Conservation (phyloP, 768 basidiomycete genomes). For the Naganishia kalamii region DNA sequence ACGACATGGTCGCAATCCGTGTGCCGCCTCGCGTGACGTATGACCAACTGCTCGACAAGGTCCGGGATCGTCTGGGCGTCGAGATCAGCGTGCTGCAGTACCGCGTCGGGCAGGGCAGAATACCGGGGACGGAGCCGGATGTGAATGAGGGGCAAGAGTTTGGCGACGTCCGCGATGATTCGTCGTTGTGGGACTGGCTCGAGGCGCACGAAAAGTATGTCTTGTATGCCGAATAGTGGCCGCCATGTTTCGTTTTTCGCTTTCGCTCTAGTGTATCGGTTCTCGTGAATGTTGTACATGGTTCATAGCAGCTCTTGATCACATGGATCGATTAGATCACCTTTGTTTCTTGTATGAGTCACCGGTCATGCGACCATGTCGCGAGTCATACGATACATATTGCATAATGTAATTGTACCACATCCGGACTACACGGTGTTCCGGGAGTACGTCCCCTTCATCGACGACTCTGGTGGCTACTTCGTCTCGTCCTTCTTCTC, state of each 20-base stretch:
- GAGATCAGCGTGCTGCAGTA: constrained; percentile 66
- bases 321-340: too few relatives aligned
- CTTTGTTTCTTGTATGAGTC: too few relatives aligned
- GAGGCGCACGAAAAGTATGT: constrained; percentile 43
- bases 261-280: background rate
- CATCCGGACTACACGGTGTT: too few relatives aligned
- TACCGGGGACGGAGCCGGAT: background rate
- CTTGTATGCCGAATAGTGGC: constrained; percentile 39
- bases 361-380: too few relatives aligned
- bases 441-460: too few relatives aligned
- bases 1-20: constrained; percentile 93
- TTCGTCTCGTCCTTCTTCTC: constrained; percentile 58
- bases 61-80: constrained; percentile 73
- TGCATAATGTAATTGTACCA: too few relatives aligned
- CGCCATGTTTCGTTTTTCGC: background rate
- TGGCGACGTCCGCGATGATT: constrained; percentile 41
- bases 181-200: constrained; percentile 42
- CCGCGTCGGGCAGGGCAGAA: constrained; percentile 47
- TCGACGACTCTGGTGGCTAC: too few relatives aligned
- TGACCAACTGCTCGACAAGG: constrained; percentile 81
- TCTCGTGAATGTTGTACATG: background rate
- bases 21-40: constrained; percentile 88
- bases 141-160: constrained; percentile 25
- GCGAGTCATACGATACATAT: too few relatives aligned
- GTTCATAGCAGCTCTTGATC: too few relatives aligned